Percentiles rank a stretch among this genome's conserved stretches.
These are phyloP conservation scores for Phytophthora megakarya DNA, from an alignment of 352 stramenopile genomes.

Conservation along the genomic window DNA sequence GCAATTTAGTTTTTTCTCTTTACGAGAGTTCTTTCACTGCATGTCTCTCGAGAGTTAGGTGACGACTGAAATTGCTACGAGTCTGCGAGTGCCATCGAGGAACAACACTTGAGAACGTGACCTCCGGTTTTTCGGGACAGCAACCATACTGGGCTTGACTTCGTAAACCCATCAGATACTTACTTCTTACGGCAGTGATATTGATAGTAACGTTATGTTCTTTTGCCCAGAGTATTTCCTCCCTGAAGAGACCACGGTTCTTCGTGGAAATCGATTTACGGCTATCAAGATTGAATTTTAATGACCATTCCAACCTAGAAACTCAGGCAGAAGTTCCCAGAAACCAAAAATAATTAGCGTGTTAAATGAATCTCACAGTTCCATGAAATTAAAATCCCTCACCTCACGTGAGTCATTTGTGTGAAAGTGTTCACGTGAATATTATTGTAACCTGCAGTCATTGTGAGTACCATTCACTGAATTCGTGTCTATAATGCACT, in stretches of 20 bases:
- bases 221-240: not conserved
- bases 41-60: constrained; percentile 32
- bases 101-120: constrained; percentile 19
- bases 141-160: not conserved
- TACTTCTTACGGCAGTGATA: not conserved
- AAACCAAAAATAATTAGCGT: no score
- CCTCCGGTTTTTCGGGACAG: not conserved
- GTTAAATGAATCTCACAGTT: no score
- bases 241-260: not conserved
- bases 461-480: no score
- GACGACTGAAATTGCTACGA: constrained; percentile 41
- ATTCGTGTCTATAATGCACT: no score
- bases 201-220: no score
- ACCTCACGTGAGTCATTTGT: no score
- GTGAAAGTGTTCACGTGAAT: no score
- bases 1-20: not conserved
- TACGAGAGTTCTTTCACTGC: not conserved
- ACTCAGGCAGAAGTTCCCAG: no score
- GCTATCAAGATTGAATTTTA: not conserved
- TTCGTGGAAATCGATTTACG: no score
- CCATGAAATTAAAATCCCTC: no score
- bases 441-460: no score
- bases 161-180: constrained; percentile 1
- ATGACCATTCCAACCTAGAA: no score
- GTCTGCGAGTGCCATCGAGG: constrained; percentile 43